These are phyloP conservation scores for Parsonsia alboflavescens DNA, from an alignment of 257 asterid genomes.

Conservation along the genomic window DNA sequence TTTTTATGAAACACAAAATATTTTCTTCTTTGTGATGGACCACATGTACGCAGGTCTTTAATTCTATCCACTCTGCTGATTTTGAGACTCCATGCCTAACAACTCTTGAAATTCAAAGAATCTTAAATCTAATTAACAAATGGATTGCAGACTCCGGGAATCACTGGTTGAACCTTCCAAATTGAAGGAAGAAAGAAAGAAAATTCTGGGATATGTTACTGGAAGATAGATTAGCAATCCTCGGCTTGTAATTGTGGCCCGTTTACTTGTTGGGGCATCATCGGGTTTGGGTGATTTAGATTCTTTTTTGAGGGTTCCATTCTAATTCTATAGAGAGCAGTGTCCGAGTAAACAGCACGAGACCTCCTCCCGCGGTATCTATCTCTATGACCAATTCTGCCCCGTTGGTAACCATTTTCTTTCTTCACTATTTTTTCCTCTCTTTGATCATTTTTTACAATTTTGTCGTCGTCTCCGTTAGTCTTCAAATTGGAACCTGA, in stretches of 20 bases:
- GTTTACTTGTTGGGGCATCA: slow-evolving; percentile 10
- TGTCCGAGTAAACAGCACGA: slow-evolving; percentile 45
- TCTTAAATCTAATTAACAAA: not conserved
- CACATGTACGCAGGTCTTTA: not conserved
- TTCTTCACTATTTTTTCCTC: slow-evolving; percentile 13
- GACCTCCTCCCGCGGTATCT: slow-evolving; percentile 37
- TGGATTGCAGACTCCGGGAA: too few species aligned
- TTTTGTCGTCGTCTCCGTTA: slow-evolving; percentile 15
- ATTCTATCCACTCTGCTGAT: not conserved
- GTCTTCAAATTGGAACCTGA: slow-evolving; percentile 4
- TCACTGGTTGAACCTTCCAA: too few species aligned
- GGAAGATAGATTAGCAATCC: not conserved
- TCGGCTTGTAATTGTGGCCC: not conserved
- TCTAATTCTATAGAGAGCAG: slow-evolving; percentile 35
- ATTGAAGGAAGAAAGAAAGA: not conserved
- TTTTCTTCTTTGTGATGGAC: not conserved
- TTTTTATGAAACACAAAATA: too few species aligned
- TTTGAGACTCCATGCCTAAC: too few species aligned
- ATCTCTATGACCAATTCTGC: slow-evolving; percentile 40
- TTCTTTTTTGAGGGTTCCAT: slow-evolving; percentile 23
- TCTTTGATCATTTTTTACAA: slow-evolving; percentile 9
- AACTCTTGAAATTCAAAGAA: not conserved
- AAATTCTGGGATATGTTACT: not conserved
- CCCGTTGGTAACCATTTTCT: slow-evolving; percentile 6
- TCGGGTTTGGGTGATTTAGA: slow-evolving; percentile 17